Percentiles rank a stretch among this genome's conserved stretches.
These are phyloP conservation scores for Lophiostoma macrostomum DNA, from an alignment of 495 filamentous ascomycete species.

Conservation along the genomic window DNA sequence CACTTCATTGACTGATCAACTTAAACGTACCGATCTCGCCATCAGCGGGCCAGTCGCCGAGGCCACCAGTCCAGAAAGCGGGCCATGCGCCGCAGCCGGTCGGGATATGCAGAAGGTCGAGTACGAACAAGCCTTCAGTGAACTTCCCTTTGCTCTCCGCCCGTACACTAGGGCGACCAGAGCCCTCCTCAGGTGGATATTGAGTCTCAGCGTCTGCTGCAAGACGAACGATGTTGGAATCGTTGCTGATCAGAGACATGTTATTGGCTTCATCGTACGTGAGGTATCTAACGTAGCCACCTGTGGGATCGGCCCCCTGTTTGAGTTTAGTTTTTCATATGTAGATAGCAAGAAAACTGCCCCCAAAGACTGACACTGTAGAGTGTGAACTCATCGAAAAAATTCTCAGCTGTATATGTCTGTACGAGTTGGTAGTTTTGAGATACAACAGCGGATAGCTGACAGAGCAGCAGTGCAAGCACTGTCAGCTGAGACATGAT, in stretches of 20 bases:
- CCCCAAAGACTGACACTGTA: slow-evolving; percentile 38
- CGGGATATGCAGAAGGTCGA: slow-evolving; percentile 43
- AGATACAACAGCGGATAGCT: background rate
- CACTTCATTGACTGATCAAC: background rate
- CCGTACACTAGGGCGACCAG: slow-evolving; percentile 41
- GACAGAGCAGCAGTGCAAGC: background rate
- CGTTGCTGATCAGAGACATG: slow-evolving; percentile 30
- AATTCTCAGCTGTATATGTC: slow-evolving; percentile 19
- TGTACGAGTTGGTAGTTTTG: slow-evolving; percentile 16
- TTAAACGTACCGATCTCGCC: slow-evolving; percentile 62
- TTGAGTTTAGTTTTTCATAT: background rate
- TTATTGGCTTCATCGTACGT: slow-evolving; percentile 2
- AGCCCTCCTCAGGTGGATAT: slow-evolving; percentile 8
- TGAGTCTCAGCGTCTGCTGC: slow-evolving; percentile 36
- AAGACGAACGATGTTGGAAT: slow-evolving; percentile 34
- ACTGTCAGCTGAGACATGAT: background rate
- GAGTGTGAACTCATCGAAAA: slow-evolving; percentile 43
- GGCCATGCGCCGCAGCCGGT: slow-evolving; percentile 40
- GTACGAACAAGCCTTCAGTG: slow-evolving; percentile 39
- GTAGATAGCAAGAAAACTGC: background rate
- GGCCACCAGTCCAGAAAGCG: slow-evolving; percentile 26
- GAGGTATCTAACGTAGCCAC: slow-evolving; percentile 14
- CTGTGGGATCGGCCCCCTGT: slow-evolving; percentile 13
- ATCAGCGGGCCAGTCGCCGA: slow-evolving; percentile 64
- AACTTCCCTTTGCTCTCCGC: slow-evolving; percentile 40